phyloP scores from a whole-genome alignment of 2,329 filamentous ascomycete genomes.

The Cryphonectria naterciae region DNA sequence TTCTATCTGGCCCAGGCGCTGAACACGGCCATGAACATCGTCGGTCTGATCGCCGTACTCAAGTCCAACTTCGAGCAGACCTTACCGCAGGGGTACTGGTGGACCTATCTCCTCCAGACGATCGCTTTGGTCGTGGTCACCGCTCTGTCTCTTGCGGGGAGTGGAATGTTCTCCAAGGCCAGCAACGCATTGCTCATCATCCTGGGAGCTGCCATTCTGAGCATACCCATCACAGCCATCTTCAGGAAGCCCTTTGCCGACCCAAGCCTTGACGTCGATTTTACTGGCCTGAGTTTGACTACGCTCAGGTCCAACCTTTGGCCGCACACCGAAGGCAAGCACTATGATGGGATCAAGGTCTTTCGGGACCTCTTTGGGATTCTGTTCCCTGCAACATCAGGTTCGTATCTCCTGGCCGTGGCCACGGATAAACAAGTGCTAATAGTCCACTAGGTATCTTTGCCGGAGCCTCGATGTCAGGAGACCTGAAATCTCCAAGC shows the following conservation, averaged over 20 bases:
- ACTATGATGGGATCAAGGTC: constrained; percentile 65
- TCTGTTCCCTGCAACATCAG: constrained; percentile 72
- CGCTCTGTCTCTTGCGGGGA: constrained; percentile 76
- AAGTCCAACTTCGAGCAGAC: constrained; percentile 72
- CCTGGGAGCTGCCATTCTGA: constrained; percentile 73
- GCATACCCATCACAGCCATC: constrained; percentile 79
- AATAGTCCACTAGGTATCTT: constrained; percentile 61
- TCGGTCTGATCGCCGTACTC: constrained; percentile 83
- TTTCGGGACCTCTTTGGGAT: constrained; percentile 87
- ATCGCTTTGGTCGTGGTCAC: constrained; percentile 73
- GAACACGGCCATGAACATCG: constrained; percentile 85
- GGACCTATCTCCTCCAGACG: constrained; percentile 76
- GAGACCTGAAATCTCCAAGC: constrained; percentile 80
- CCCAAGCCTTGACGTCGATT: constrained; percentile 66
- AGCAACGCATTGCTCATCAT: constrained; percentile 77
- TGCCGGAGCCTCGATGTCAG: constrained; percentile 86
- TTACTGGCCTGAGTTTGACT: constrained; percentile 73
- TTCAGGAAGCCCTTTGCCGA: constrained; percentile 70
- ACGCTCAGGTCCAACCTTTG: constrained; percentile 77
- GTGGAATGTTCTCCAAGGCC: constrained; percentile 76
- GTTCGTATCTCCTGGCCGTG: background rate
- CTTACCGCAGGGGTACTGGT: constrained; percentile 75
- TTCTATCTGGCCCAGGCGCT: constrained; percentile 91
- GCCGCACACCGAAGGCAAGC: constrained; percentile 67
- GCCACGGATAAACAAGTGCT: constrained; percentile 46